phyloP scores from a whole-genome alignment of 2,329 filamentous ascomycete genomes.

The Magnaporthales sp. region DNA sequence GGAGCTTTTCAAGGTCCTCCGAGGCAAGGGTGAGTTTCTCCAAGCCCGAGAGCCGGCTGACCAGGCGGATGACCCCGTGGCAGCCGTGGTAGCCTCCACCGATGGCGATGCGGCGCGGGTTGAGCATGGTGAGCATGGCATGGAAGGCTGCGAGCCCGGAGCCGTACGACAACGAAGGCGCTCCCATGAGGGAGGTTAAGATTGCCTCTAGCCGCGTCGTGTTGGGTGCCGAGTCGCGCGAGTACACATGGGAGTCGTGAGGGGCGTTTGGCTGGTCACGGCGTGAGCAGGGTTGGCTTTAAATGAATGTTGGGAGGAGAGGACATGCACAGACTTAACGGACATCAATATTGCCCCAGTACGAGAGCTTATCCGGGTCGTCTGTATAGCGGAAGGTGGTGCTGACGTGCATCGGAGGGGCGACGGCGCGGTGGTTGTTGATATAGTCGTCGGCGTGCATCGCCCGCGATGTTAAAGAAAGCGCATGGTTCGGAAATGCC shows the following conservation, averaged over 20 bases:
- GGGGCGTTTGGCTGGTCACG: constrained; percentile 35
- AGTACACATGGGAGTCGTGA: constrained; percentile 69
- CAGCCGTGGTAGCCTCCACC: constrained; percentile 87
- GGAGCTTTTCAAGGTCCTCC: constrained; percentile 46
- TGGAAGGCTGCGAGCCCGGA: constrained; percentile 87
- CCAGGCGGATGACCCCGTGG: constrained; percentile 70
- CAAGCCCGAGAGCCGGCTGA: constrained; percentile 68
- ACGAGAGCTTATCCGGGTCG: constrained; percentile 57
- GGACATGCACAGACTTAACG: constrained; percentile 17
- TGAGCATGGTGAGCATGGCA: constrained; percentile 73
- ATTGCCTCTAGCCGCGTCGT: constrained; percentile 78
- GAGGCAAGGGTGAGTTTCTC: constrained; percentile 59
- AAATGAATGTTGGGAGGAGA: background rate
- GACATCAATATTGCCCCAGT: constrained; percentile 47
- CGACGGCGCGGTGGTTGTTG: constrained; percentile 68
- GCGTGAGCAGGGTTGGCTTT: background rate
- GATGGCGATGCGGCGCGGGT: constrained; percentile 75
- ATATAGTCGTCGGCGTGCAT: constrained; percentile 76
- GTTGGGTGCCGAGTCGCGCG: constrained; percentile 69
- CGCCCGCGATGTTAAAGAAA: constrained; percentile 60
- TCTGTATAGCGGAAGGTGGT: constrained; percentile 80
- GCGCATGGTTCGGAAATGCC: constrained; percentile 23
- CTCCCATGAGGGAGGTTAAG: constrained; percentile 63
- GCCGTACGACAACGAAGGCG: constrained; percentile 65
- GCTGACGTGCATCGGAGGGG: constrained; percentile 81